These are phyloP conservation scores for Chaetomiaceae sp. DNA, from an alignment of 2,329 filamentous ascomycete genomes.

Conservation along the genomic window DNA sequence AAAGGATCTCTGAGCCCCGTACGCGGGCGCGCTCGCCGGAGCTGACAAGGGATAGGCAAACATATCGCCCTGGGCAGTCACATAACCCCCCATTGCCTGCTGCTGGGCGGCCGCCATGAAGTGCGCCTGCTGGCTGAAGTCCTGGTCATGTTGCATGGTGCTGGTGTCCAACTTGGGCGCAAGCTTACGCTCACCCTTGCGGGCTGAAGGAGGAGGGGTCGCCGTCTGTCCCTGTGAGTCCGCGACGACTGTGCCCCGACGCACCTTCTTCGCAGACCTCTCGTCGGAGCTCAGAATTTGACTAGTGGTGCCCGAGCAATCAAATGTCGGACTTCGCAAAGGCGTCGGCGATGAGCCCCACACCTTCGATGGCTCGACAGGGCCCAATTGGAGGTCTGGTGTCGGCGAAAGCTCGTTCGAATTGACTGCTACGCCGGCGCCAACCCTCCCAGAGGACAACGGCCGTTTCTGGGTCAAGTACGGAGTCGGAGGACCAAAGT, in stretches of 20 bases:
- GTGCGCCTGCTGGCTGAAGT: slow-evolving; percentile 46
- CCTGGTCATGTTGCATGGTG: slow-evolving; percentile 54
- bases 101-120: slow-evolving; percentile 46
- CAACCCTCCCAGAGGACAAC: slow-evolving; percentile 45
- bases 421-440: slow-evolving; percentile 52
- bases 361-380: slow-evolving; percentile 53
- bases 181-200: slow-evolving; percentile 50
- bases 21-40: slow-evolving; percentile 43
- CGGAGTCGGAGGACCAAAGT: slow-evolving; percentile 36
- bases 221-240: slow-evolving; percentile 44
- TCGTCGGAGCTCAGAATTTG: slow-evolving; percentile 23
- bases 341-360: slow-evolving; percentile 51
- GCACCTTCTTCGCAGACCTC: slow-evolving; percentile 39
- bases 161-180: slow-evolving; percentile 40
- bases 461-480: slow-evolving; percentile 41
- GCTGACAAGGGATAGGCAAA: slow-evolving; percentile 57
- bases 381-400: slow-evolving; percentile 48
- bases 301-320: slow-evolving; percentile 28
- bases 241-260: slow-evolving; percentile 36
- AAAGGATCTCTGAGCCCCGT: slow-evolving; percentile 40
- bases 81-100: slow-evolving; percentile 41
- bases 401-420: slow-evolving; percentile 54
- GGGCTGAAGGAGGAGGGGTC: slow-evolving; percentile 54
- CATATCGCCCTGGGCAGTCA: slow-evolving; percentile 46
- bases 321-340: slow-evolving; percentile 30